Percentiles rank a stretch among this genome's conserved stretches.
Evolutionary conservation across 257 asterid genomes (phyloP).

Genomic region (Gynochthodes officinalis): DNA sequence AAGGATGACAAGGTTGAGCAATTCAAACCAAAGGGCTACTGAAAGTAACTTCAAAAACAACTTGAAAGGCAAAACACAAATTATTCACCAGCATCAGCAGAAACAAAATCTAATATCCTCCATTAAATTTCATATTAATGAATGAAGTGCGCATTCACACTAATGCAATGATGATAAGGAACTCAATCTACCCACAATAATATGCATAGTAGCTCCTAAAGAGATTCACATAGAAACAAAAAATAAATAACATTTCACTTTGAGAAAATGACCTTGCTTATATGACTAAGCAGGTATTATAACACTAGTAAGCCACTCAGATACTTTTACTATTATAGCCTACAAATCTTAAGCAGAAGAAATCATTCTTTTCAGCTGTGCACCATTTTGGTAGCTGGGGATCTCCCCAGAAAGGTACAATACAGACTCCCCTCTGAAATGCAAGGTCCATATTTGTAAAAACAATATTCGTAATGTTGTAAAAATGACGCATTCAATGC

Average conservation of each 20-base stretch:
- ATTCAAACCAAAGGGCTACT: neutral
- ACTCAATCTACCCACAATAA: neutral
- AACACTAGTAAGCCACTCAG: neutral
- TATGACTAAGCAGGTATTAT: neutral
- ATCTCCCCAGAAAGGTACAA: neutral
- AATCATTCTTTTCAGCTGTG: neutral
- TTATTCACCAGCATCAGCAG: no score
- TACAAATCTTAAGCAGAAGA: neutral
- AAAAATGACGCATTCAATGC: neutral
- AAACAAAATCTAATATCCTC: neutral
- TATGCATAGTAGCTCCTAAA: neutral
- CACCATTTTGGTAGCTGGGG: neutral
- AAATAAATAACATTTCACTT: neutral
- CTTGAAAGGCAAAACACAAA: neutral
- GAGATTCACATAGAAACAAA: neutral
- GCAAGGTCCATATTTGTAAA: neutral
- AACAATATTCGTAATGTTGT: neutral
- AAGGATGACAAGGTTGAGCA: neutral
- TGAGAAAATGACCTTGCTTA: neutral
- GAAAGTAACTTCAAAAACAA: neutral
- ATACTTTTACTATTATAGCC: neutral
- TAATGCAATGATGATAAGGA: neutral
- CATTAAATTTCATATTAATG: neutral
- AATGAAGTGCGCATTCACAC: neutral
- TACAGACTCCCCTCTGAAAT: neutral